Evolutionary conservation across 1,284 basidiomycete species (phyloP).

Genomic region (Testicularia cyperi): DNA sequence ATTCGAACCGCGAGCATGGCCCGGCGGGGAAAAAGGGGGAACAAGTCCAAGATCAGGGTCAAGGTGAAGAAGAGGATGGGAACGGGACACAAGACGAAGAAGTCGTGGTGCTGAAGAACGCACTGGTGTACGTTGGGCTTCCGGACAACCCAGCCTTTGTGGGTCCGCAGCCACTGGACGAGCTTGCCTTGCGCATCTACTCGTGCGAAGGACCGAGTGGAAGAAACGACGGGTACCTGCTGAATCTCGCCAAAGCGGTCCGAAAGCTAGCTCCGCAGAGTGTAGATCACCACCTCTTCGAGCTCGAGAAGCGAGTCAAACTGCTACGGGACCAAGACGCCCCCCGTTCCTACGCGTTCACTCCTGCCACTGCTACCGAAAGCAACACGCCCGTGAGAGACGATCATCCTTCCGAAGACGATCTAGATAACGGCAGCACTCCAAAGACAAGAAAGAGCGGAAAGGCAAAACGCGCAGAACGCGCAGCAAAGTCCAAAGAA

Average conservation of each 20-base stretch:
- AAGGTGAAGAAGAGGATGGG: slow-evolving; percentile 75
- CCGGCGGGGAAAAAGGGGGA: neutral
- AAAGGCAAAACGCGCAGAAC: slow-evolving; percentile 22
- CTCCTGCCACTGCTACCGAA: neutral
- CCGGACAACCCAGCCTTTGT: slow-evolving; percentile 79
- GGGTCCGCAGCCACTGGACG: slow-evolving; percentile 73
- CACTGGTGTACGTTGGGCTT: slow-evolving; percentile 72
- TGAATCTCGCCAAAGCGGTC: slow-evolving; percentile 71
- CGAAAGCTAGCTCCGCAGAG: slow-evolving; percentile 72
- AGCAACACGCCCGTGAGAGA: neutral
- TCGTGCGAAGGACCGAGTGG: slow-evolving; percentile 77
- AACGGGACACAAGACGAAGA: slow-evolving; percentile 67
- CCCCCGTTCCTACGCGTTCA: neutral
- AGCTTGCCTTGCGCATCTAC: slow-evolving; percentile 72
- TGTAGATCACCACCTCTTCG: slow-evolving; percentile 73
- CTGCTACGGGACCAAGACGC: slow-evolving; percentile 24
- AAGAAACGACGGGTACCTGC: slow-evolving; percentile 79
- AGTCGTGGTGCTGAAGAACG: slow-evolving; percentile 65
- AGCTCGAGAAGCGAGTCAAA: slow-evolving; percentile 67
- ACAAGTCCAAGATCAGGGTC: slow-evolving; percentile 63
- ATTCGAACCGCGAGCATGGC: no score
- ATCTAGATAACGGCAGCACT: no score
- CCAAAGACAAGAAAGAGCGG: slow-evolving; percentile 6
- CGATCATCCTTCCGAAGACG: neutral
- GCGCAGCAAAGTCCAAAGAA: slow-evolving; percentile 54